Evolutionary conservation across 805 yeast genomes (phyloP).

Genomic region (Yarrowia deformans): DNA sequence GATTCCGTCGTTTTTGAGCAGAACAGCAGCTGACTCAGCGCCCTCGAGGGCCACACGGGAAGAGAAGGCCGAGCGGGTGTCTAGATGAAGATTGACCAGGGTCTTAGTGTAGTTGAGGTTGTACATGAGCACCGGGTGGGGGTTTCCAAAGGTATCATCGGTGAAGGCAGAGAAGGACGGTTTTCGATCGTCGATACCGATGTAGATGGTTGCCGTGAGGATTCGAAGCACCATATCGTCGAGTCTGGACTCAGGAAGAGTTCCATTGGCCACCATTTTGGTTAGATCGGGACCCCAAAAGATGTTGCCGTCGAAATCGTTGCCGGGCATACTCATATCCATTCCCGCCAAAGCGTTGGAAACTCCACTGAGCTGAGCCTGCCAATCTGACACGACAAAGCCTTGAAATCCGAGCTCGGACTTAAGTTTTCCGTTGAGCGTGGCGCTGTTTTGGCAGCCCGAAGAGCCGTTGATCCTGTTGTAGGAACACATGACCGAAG

Average conservation of each 20-base stretch:
- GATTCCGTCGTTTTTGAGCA: slow-evolving; percentile 60
- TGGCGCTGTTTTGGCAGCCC: slow-evolving; percentile 8
- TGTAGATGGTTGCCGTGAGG: background rate
- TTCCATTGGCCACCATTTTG: slow-evolving; percentile 10
- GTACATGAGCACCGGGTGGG: slow-evolving; percentile 1
- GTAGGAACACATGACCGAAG: slow-evolving; percentile 13
- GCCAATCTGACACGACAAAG: slow-evolving; percentile 10
- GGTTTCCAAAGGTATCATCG: background rate
- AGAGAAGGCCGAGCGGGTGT: background rate
- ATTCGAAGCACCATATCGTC: slow-evolving; percentile 21
- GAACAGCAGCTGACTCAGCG: slow-evolving; percentile 42
- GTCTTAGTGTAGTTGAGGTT: background rate
- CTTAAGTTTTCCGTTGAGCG: slow-evolving; percentile 11
- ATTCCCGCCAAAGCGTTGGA: slow-evolving; percentile 13
- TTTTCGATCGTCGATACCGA: background rate
- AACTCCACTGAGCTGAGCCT: slow-evolving; percentile 2
- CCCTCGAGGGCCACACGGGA: slow-evolving; percentile 4
- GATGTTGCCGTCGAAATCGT: slow-evolving; percentile 3
- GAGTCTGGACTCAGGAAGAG: background rate
- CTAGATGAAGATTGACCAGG: background rate
- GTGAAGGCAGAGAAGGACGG: background rate
- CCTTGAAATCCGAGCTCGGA: slow-evolving; percentile 16
- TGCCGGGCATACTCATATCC: slow-evolving; percentile 15
- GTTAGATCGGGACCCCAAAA: slow-evolving; percentile 13
- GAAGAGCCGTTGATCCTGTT: background rate